Evolutionary conservation across 2,329 filamentous ascomycete genomes (phyloP).

Genomic region (Aspergillus sp.): DNA sequence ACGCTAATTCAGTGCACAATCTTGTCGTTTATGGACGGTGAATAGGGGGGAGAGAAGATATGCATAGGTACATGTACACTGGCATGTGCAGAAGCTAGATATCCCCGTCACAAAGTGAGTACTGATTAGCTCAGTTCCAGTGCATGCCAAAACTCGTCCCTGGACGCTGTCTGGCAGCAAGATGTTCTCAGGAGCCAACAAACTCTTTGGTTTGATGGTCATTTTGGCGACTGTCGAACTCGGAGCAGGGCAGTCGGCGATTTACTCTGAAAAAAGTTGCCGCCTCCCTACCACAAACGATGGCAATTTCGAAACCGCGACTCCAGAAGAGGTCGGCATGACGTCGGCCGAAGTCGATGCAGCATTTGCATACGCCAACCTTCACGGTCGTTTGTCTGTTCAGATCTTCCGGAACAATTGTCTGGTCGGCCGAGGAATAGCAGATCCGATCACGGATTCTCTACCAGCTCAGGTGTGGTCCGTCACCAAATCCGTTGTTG

Average conservation of each 20-base stretch:
- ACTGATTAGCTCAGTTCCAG: no score
- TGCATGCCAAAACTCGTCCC: no score
- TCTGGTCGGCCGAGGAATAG: not conserved
- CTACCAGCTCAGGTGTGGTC: conserved; percentile 3
- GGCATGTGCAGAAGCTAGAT: not conserved
- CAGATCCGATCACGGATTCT: conserved; percentile 1
- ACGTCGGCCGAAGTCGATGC: not conserved
- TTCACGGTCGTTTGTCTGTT: not conserved
- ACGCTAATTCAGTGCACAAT: not conserved
- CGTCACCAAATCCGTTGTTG: conserved; percentile 6
- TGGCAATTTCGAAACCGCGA: conserved; percentile 1
- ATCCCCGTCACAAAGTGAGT: no score
- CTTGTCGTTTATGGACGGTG: not conserved
- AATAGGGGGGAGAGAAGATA: no score
- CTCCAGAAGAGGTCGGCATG: conserved; percentile 3
- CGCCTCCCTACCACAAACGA: conserved; percentile 1
- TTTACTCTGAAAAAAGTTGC: not conserved
- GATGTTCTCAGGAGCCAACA: not conserved
- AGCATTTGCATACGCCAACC: conserved; percentile 1
- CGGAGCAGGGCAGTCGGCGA: not conserved
- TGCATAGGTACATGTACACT: not conserved
- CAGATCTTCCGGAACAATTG: conserved; percentile 5
- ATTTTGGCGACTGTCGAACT: not conserved
- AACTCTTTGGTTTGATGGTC: not conserved
- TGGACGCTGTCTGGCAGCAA: not conserved